Base-by-base conservation (phyloP, 345 rosid genomes). In the Euphorbia tirucalli region DNA sequence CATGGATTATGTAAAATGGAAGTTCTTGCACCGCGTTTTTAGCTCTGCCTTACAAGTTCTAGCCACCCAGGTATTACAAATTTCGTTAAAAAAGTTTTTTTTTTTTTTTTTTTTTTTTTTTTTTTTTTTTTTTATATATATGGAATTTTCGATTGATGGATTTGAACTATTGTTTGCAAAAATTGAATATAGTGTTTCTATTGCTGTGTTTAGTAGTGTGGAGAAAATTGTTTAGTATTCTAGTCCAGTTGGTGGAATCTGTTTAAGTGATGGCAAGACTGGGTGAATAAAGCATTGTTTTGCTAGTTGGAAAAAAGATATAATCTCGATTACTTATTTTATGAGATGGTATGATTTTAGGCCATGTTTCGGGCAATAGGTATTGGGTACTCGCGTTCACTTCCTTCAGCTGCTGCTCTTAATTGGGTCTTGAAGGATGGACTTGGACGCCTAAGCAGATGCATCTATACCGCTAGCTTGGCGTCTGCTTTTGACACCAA, bases 401-500 rank as follows among this genome's bases (percentile, higher is more conserved):
- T 93, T 32, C 87, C 97, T 32, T 85, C 97, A 24, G 92, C 98
- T 52, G 97, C 98, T 70, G 98, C 98, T 14, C 81, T 90, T 71
- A 93, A 93, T 71, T 93, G 97, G 98, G 88, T 90, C 65, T 78
- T 93, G 72, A 93, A 93, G 79, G 95, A 93, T 69, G 98, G 97
- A 25, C 93, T 93, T 66, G 98, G 98, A 71, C 71, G 97, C 67
- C 76, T 93, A 46, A 82, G 95, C 73, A 87, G 97, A 83, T 90
- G 98, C 83, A 85, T 93, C 74, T 93, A 93, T 72, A 93, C 98
- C 30, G 97, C 98, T 62, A 90, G 87, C 77, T 80, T 89, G 60
- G 90, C 98, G 39, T 88, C 95, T 64, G 90, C 97, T 39, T 93
- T 93, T 71, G 98, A 90, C 69, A 89, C 97, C 44, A 93, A 93